Percentiles rank a stretch among this genome's conserved stretches.
Conservation (phyloP, 306 rosid species). For the Malus fusca region DNA sequence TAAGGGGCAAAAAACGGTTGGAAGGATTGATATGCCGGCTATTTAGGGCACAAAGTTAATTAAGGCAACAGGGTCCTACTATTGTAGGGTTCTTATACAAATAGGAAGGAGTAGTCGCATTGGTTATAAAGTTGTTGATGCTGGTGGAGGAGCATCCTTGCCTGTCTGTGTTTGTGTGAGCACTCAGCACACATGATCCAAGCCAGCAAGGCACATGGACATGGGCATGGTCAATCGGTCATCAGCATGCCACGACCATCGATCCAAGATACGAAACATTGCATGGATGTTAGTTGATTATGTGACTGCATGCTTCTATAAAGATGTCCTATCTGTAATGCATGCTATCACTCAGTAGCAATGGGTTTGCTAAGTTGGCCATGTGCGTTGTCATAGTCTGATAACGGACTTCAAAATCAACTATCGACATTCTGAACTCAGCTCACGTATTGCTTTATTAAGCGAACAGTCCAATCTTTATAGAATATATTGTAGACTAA, state of each 20-base stretch:
- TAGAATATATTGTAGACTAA: too few species aligned
- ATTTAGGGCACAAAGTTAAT: constrained; percentile 47
- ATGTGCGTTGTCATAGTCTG: background rate
- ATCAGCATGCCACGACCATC: background rate
- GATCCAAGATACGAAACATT: background rate
- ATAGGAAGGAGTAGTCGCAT: background rate
- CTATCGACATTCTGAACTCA: background rate
- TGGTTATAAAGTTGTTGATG: background rate
- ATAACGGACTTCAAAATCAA: background rate
- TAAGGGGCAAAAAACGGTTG: constrained; percentile 39
- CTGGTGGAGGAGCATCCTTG: constrained; percentile 5
- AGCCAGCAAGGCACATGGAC: background rate
- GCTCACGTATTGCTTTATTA: too few species aligned
- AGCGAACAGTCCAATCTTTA: background rate
- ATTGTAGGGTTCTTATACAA: background rate
- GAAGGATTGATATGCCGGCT: constrained; percentile 33
- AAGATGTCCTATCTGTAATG: background rate
- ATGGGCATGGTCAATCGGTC: background rate
- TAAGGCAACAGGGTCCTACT: constrained; percentile 43
- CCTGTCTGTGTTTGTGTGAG: background rate
- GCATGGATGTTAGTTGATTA: background rate
- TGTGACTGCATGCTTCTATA: background rate
- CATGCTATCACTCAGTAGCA: background rate
- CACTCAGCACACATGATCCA: background rate
- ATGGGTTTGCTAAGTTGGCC: background rate